phyloP scores from a whole-genome alignment of 257 asterid genomes.

The Ballota nigra region DNA sequence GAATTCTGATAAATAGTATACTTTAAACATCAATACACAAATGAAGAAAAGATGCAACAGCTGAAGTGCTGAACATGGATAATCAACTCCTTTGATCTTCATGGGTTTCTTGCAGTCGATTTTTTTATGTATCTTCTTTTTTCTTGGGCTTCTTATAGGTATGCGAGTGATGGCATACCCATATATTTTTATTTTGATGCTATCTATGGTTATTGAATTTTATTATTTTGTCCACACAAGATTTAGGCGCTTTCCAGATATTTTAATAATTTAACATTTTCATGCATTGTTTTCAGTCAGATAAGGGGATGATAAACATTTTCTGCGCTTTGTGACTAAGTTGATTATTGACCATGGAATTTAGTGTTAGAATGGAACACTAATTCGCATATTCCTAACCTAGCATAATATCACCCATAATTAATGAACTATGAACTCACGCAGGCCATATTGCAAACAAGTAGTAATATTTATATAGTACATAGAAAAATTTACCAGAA shows the following conservation, averaged over 20 bases:
- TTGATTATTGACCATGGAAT: not conserved
- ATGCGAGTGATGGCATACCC: no score
- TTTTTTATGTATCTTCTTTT: not conserved
- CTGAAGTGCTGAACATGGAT: not conserved
- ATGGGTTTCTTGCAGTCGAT: not conserved
- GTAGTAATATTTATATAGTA: not conserved
- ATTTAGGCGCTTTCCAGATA: not conserved
- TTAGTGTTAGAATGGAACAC: not conserved
- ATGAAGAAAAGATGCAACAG: not conserved
- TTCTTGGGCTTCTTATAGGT: not conserved
- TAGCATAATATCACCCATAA: not conserved
- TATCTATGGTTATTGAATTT: not conserved
- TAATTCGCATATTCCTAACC: not conserved
- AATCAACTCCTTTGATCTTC: no score
- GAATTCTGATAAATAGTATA: no score
- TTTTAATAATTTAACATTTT: not conserved
- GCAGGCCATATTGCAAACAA: not conserved
- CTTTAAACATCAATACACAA: not conserved
- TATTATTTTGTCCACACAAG: not conserved
- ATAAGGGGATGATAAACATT: not conserved
- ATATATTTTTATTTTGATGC: not conserved
- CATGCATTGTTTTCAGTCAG: not conserved
- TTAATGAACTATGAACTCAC: not conserved
- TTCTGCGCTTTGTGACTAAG: not conserved
- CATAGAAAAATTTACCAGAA: slow-evolving; percentile 54